phyloP scores from a whole-genome alignment of 306 rosid genomes.

The Inga laurina region DNA sequence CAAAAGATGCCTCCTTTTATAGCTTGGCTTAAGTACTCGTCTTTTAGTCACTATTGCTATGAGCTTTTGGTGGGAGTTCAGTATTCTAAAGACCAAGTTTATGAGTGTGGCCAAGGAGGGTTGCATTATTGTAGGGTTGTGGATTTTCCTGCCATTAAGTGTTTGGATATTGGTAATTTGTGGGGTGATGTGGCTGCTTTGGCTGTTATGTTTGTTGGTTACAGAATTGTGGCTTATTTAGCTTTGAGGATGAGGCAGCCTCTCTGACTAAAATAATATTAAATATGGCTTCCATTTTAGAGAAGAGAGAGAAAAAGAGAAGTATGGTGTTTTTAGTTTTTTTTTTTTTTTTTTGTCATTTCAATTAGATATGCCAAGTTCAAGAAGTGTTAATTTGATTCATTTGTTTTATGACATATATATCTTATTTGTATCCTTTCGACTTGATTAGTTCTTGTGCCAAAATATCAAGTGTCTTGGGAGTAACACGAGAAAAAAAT shows the following conservation, averaged over 20 bases:
- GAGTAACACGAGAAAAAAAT: not conserved
- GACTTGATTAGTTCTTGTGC: not conserved
- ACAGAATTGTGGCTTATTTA: conserved; percentile 55
- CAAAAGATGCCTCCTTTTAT: conserved; percentile 64
- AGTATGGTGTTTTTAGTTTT: not conserved
- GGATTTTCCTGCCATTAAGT: conserved; percentile 52
- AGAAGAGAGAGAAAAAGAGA: not conserved
- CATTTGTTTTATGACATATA: not conserved
- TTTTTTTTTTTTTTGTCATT: not conserved
- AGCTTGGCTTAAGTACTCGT: conserved; percentile 72
- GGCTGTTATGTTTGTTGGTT: conserved; percentile 58
- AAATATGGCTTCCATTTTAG: conserved; percentile 2
- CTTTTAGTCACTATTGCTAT: conserved; percentile 61
- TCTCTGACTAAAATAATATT: conserved; percentile 33
- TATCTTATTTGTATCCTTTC: not conserved
- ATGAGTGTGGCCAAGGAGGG: conserved; percentile 36
- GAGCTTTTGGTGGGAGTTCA: conserved; percentile 64
- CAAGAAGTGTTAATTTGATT: conserved; percentile 32
- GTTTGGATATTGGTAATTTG: conserved; percentile 38
- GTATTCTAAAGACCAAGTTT: conserved; percentile 48
- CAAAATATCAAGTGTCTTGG: not conserved
- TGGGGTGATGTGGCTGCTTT: conserved; percentile 59
- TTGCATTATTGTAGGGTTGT: conserved; percentile 33
- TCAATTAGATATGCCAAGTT: not conserved
- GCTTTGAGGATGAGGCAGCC: conserved; percentile 53